Base-by-base conservation (phyloP, 1,139 yeast genomes). In the Saccharomyces hybrid region DNA sequence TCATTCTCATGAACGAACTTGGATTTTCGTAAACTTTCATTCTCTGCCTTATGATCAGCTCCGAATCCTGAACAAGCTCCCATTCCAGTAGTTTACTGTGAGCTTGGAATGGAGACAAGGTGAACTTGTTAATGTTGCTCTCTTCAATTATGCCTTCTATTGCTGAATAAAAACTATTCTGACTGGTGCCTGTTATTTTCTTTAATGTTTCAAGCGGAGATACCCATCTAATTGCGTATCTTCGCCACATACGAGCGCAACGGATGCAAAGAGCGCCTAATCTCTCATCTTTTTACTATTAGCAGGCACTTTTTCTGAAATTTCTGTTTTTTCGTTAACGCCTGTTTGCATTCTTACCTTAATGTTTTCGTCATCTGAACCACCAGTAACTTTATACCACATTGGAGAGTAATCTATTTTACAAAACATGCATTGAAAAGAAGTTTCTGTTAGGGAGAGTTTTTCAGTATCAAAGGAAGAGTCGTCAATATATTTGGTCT, bases 211-310 rank as follows among this genome's bases (percentile, higher is more conserved):
- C 93, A 26, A 73, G 66, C 0, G 97, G 96, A 50, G 82, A 82
- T 61, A 84, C 90, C 98, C 99, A 93, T n/a, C 77, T 76, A 0
- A 88, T 84, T 0, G 91, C 97, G 68, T 93, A 93, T 48, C 95
- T 75, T 67, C 97, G 77, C 99, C 99, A 93, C 47, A 93, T 69
- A 56, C 85, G 77, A 0, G 97, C 97, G 74, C 99, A 93, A 54
- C 98, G 76, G 50, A 79, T 73, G 68, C 99, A 93, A 16, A 93
- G 73, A 0, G 90, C 97, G 9, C 75, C 68, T 0, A 77, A 58
- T 4, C 65, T 58, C 3, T 67, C 72, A 4, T 62, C 62, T 4
- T 61, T 3, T 67, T 67, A 12, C 73, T 68, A 8, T 48, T 32
- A 8, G 47, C 42, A 7, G 38, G 14, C 9, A 47, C 4, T 47